phyloP scores from a whole-genome alignment of 345 rosid species.

The Euphorbia peplus region DNA sequence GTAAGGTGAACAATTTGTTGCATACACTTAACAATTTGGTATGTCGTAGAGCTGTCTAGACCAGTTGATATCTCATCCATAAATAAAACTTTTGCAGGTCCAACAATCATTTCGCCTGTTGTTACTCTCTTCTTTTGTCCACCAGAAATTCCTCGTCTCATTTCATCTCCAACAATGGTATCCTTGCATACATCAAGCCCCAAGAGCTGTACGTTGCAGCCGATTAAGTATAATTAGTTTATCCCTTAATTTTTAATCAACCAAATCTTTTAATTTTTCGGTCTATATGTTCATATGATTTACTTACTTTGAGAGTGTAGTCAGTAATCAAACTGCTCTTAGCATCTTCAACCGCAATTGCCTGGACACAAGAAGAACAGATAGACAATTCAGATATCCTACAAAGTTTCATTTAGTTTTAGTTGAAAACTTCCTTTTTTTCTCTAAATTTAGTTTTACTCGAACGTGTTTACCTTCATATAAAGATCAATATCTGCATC shows the following conservation, averaged over 20 bases:
- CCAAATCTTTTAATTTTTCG: too few species aligned
- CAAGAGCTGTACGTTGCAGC: conserved; percentile 16
- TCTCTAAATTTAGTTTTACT: neutral
- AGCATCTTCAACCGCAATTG: conserved; percentile 59
- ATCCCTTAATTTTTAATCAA: too few species aligned
- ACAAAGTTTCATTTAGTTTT: neutral
- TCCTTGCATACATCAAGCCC: conserved; percentile 32
- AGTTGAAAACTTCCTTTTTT: neutral
- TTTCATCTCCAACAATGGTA: conserved; percentile 28
- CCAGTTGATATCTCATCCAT: conserved; percentile 30
- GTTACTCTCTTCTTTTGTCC: conserved; percentile 31
- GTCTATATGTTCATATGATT: too few species aligned
- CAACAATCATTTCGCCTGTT: conserved; percentile 28
- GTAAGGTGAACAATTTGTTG: conserved; percentile 25
- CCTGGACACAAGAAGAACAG: conserved; percentile 30
- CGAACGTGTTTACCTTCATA: conserved; percentile 56
- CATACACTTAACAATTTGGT: conserved; percentile 20
- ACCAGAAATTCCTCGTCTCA: conserved; percentile 28
- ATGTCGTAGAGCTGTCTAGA: conserved; percentile 25
- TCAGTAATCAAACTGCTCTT: conserved; percentile 81
- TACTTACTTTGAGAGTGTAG: conserved; percentile 74
- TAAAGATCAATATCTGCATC: conserved; percentile 85
- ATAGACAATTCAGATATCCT: neutral
- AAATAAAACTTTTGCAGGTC: conserved; percentile 18
- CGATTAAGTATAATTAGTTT: neutral